These are phyloP conservation scores for Colletotrichum falcatum DNA, from an alignment of 2,329 filamentous ascomycete species.

Conservation along the genomic window DNA sequence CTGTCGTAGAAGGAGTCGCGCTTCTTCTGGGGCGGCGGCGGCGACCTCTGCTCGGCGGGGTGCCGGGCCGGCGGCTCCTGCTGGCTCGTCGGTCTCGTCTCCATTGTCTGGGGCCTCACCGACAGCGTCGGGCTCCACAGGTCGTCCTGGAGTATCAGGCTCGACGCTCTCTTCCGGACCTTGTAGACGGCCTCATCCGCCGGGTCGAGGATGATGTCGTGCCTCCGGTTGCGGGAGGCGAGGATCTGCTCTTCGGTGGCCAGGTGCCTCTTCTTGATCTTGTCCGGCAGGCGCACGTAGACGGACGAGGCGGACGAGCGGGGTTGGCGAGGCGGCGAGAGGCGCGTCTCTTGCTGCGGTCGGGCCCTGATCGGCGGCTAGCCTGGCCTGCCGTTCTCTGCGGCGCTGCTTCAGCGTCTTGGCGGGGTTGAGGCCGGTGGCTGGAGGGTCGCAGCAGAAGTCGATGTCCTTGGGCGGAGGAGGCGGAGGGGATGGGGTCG, in stretches of 20 bases:
- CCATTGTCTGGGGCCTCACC: slow-evolving; percentile 47
- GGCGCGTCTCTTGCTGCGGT: slow-evolving; percentile 48
- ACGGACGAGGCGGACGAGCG: slow-evolving; percentile 69
- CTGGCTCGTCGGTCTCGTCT: slow-evolving; percentile 41
- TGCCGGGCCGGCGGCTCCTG: slow-evolving; percentile 35
- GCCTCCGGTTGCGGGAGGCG: slow-evolving; percentile 64
- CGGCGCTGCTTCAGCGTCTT: slow-evolving; percentile 41
- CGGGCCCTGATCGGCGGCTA: slow-evolving; percentile 48
- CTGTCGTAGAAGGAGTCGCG: slow-evolving; percentile 72
- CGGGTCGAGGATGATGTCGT: slow-evolving; percentile 55
- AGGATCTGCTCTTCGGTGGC: slow-evolving; percentile 77
- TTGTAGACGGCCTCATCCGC: slow-evolving; percentile 69
- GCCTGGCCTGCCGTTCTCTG: slow-evolving; percentile 30
- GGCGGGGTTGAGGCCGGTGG: slow-evolving; percentile 17
- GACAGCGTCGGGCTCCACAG: slow-evolving; percentile 47
- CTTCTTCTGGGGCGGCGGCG: slow-evolving; percentile 44
- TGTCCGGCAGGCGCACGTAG: slow-evolving; percentile 78
- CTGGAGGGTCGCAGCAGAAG: slow-evolving; percentile 20
- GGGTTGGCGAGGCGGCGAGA: slow-evolving; percentile 46
- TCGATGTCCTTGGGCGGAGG: slow-evolving; percentile 34
- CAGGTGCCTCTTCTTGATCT: slow-evolving; percentile 77
- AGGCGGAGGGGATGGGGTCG: slow-evolving; percentile 33
- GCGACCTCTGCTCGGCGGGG: slow-evolving; percentile 13
- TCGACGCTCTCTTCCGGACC: slow-evolving; percentile 55
- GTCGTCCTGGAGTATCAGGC: slow-evolving; percentile 49